These are phyloP conservation scores for Fusarium sp. DNA, from an alignment of 2,329 filamentous ascomycete species.

Conservation along the genomic window DNA sequence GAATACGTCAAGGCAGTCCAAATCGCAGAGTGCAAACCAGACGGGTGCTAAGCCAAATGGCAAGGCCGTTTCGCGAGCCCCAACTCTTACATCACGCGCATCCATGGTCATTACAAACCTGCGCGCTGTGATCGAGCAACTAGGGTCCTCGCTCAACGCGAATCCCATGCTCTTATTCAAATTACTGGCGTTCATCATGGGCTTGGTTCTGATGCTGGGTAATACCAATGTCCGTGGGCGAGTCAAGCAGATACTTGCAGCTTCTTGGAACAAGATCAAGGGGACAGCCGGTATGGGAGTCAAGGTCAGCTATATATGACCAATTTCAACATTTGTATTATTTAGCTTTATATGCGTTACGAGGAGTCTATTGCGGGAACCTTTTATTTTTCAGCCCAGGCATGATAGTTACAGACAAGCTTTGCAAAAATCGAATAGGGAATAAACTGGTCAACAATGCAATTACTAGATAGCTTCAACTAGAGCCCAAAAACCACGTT, in stretches of 20 bases:
- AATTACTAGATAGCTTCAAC: slow-evolving; percentile 27
- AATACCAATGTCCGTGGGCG: slow-evolving; percentile 79
- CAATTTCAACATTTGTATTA: slow-evolving; percentile 40
- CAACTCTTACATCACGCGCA: slow-evolving; percentile 60
- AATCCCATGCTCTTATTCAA: slow-evolving; percentile 68
- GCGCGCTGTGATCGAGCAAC: slow-evolving; percentile 61
- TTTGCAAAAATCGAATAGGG: slow-evolving; percentile 24
- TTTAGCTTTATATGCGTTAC: slow-evolving; percentile 44
- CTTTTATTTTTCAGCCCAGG: slow-evolving; percentile 29
- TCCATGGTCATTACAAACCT: slow-evolving; percentile 65
- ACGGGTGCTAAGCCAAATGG: slow-evolving; percentile 39
- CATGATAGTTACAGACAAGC: slow-evolving; percentile 31
- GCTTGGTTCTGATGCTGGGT: slow-evolving; percentile 80
- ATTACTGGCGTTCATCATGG: slow-evolving; percentile 81
- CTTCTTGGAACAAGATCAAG: slow-evolving; percentile 82
- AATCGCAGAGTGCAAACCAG: slow-evolving; percentile 34
- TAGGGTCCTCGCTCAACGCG: slow-evolving; percentile 62
- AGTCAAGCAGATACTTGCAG: slow-evolving; percentile 73
- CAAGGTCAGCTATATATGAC: slow-evolving; percentile 93
- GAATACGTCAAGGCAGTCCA: slow-evolving; percentile 45
- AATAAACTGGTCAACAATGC: slow-evolving; percentile 23
- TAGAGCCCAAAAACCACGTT: slow-evolving; percentile 21
- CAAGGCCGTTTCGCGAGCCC: slow-evolving; percentile 45
- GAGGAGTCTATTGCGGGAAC: slow-evolving; percentile 44
- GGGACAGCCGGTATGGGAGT: slow-evolving; percentile 94